phyloP scores from a whole-genome alignment of 345 rosid species.

The Populus tremula region DNA sequence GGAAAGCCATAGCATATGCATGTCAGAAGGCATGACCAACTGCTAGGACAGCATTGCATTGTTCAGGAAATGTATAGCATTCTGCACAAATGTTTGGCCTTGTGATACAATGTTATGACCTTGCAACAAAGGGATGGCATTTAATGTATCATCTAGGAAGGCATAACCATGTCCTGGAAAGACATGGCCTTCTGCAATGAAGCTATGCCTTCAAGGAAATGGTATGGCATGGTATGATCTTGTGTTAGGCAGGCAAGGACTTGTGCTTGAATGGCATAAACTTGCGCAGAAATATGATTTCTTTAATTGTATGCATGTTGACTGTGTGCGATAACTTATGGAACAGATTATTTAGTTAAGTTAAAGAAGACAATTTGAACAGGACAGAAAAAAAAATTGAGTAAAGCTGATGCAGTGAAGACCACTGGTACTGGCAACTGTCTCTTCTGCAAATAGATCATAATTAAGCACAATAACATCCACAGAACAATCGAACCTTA shows the following conservation, averaged over 20 bases:
- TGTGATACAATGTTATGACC: background rate
- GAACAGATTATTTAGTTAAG: background rate
- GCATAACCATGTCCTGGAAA: no score
- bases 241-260: no score
- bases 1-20: background rate
- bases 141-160: background rate
- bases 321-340: background rate
- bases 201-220: no score
- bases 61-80: background rate
- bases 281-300: no score
- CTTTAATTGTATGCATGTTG: no score
- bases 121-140: background rate
- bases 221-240: no score
- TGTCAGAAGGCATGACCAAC: background rate
- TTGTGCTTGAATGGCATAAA: no score
- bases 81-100: background rate
- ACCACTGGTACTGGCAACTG: background rate
- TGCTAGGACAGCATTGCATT: background rate
- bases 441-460: background rate
- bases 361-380: background rate
- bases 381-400: background rate
- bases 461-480: background rate
- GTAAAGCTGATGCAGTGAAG: background rate
- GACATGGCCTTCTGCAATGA: no score
- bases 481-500: background rate